Base-by-base conservation (phyloP, 108 stramenopile genomes). In the Pinguiococcus pyrenoidosus region DNA sequence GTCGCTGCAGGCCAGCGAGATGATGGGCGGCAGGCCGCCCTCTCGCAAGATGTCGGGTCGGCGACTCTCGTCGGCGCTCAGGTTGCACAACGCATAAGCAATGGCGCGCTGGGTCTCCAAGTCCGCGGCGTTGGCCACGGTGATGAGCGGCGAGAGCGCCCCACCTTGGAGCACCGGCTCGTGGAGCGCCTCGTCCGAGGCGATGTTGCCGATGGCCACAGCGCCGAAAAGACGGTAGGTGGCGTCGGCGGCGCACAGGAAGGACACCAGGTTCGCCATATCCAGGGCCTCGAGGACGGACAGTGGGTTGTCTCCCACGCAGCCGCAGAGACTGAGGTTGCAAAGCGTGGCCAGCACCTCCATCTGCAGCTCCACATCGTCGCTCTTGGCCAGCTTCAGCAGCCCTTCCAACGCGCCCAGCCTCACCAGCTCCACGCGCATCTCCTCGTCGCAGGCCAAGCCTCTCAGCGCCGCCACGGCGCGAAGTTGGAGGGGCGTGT, bases 211-310 rank as follows among this genome's bases (percentile, higher is more conserved):
- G 9, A 87, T 69, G 12, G 81, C 66, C 1, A 84, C 67, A 18
- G 83, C 83, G n/a, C 81, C 85, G 41, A 84, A 87, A n/a, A 84
- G 71, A 30, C 80, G 46, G 65, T 80, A 79, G 18, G 83, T 79
- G 6, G 77, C 55, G 48, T 81, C 81, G 13, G 78, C 68, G 43
- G 68, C 71, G 49, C 82, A 87, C 4, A 87, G 66, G 58, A 81
- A 84, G 25, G 71, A 52, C 22, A 84, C 68, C 23, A 87, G 59
- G 29, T 48, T 67, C 14, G 47, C 45, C 29, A 84, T 66, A 30
- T 77, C 70, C 13, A 82, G 39, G n/a, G 74, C 71, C 23, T 73
- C 29, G 7, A 83, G 37, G 41, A 86, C 71, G 4, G 57, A 37
- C 17, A 61, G 41, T 3, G 81, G 72, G 36, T 74, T 60, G 46